Evolutionary conservation across 495 filamentous ascomycete genomes (phyloP), one percentile per base, ranked within the genome.

Genomic region (Penicillium angulare): DNA sequence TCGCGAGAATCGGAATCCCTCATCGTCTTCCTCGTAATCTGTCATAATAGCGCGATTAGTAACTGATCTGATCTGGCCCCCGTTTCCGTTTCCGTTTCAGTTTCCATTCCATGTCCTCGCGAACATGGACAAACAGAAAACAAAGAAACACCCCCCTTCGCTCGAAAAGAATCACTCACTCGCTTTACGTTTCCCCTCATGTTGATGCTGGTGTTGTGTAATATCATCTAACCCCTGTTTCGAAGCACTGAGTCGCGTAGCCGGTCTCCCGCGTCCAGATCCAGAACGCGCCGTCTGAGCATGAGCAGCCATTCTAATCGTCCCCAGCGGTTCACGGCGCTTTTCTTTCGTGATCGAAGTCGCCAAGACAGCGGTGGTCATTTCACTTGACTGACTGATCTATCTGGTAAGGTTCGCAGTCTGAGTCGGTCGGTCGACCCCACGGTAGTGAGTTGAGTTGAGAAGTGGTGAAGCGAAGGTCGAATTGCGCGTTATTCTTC

Each of bases 1-100:
- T 41, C 78, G 69, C 9, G 76, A 73, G 47, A 82, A 84, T 33
- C 73, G 63, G 47, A 84, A 84, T 13, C 77, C 80, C 43, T 77
- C 80, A 38, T 65, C 65, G 50, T 81, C 80, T 43, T 83, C 80
- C 31, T 81, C 76, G 50, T 77, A 81, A 31, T 50, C 75, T 79
- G 57, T 31, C 35, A 43, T 36, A 29, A 45, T 10, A 16, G 12
- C 1, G 27, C 15, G 8, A 23, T 48, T 48, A 48, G 45, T 6
- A 27, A 10, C 12, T 44, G n/a, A n/a, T n/a, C n/a, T n/a, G n/a
- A n/a, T n/a, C n/a, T n/a, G n/a, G n/a, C n/a, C n/a, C n/a, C n/a
- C n/a, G n/a, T n/a, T n/a, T n/a, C n/a, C n/a, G n/a, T n/a, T n/a
- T n/a, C n/a, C n/a, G n/a, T n/a, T n/a, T n/a, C n/a, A n/a, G n/a